Conservation (phyloP, 2,329 filamentous ascomycete genomes). For the Botrytis sinoallii region DNA sequence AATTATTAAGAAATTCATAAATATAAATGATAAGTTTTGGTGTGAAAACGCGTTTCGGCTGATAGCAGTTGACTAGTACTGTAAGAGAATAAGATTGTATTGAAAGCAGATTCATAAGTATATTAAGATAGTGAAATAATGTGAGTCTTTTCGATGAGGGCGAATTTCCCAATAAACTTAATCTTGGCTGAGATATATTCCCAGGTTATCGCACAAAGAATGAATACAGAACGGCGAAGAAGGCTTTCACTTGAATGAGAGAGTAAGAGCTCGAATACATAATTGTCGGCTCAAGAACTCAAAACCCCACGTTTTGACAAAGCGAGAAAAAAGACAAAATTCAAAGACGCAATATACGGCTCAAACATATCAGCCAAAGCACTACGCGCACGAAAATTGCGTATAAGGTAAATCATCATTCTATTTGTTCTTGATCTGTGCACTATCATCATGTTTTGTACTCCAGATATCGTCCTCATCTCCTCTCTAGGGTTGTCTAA, state of each 20-base stretch:
- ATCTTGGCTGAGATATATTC: background rate
- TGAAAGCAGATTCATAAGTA: too few relatives aligned
- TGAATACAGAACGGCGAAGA: background rate
- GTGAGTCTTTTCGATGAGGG: background rate
- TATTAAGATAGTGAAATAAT: background rate
- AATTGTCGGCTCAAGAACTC: background rate
- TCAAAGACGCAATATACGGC: too few relatives aligned
- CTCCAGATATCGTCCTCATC: background rate
- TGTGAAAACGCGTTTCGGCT: too few relatives aligned
- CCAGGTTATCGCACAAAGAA: background rate
- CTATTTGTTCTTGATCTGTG: background rate
- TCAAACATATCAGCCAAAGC: background rate
- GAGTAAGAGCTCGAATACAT: background rate
- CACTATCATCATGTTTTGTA: background rate
- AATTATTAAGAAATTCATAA: too few relatives aligned
- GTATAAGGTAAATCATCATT: background rate
- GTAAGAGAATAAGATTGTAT: too few relatives aligned
- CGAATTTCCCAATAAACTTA: background rate
- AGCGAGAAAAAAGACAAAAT: background rate
- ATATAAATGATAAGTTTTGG: too few relatives aligned
- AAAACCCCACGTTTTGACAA: background rate
- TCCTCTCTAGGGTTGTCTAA: background rate
- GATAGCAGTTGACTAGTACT: too few relatives aligned
- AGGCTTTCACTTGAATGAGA: background rate
- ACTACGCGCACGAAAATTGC: too few relatives aligned